Evolutionary conservation across 345 rosid genomes (phyloP), one percentile per base, ranked within the genome.

Genomic region (Arabis hirsuta): DNA sequence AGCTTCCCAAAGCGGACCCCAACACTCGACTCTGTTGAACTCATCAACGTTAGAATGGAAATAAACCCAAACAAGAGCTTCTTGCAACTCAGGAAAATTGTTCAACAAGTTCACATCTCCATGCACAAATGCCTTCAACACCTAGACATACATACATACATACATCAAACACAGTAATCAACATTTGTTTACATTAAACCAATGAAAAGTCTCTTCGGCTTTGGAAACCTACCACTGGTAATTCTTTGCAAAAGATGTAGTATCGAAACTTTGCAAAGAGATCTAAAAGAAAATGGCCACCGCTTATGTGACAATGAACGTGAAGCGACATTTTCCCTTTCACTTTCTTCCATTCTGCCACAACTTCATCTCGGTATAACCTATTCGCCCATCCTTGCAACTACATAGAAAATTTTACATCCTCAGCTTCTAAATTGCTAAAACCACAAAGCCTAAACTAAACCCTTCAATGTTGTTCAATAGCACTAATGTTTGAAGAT

Each of bases 311-410:
- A 69, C 98, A 94, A 39, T 94, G 98, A 65, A 91, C 98, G 74
- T 95, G 99, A 4, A 95, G 90, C 34, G 96, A 95, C 99, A 95
- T 95, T 64, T 82, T 86, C 19, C 87, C 97, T 80, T 84, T 86
- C 11, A 91, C 89, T 80, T 95, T 91, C 87, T 95, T 95, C 99
- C 99, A 95, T 62, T 95, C 96, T 12, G 98, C 98, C 57, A 94
- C 96, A 5, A 95, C 96, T 82, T 87, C 99, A 72, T 95, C 99
- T 69, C 99, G 72, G 81, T 91, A 91, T 67, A 95, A 4, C 68
- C 73, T 87, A 82, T 95, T 89, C 54, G 80, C 81, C 99, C 99
- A 95, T 38, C 97, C 97, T 81, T 95, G 96, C 82, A 95, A 81
- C 99, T 94, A 83, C 51, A 83, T 41, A 55, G 2, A 34, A 9